Base-by-base conservation (phyloP, 345 rosid genomes). In the Turnera subulata region DNA sequence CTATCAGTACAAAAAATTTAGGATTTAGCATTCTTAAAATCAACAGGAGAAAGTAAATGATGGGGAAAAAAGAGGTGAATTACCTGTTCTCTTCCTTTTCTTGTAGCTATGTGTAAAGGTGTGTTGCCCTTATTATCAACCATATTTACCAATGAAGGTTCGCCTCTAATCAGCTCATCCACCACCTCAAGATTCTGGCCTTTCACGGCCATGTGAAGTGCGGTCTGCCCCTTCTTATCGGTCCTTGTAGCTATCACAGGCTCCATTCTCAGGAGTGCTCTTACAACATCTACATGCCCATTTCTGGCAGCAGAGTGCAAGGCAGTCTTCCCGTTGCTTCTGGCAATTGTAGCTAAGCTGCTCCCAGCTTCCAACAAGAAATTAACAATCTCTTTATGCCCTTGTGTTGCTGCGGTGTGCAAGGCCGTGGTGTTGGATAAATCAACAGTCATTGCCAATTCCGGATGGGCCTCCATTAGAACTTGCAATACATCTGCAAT, bases 121-220 rank as follows among this genome's bases (percentile, higher is more conserved):
- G 92, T 67, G 67, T 88, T 91, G 43, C 98, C 95, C 57, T 85
- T 91, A 6, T 73, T 70, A 64, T 91, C 98, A 38, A 77, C 76
- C 82, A 82, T 78, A 70, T 88, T 86, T 54, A 83, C 53, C 1
- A 73, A 61, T 2, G 83, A 70, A 6, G 90, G 84, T 54, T 81
- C 81, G 4, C 83, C 85, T 35, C 68, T 71, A 60, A 88, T 82
- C 77, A 91, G 59, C 76, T 66, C 85, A 48, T 84, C 69, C 21
- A 86, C 96, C 40, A 88, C 82, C 52, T 67, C 85, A 20, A 78
- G 53, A 50, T 60, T 88, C 71, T 84, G 90, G 8, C 96, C 98
- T 68, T 91, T 91, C 46, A 73, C 95, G 6, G 96, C 98, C 96
- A 91, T 91, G 77, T 91, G 98, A 69, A 91, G 88, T 37, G 98